Evolutionary conservation across 768 basidiomycete genomes (phyloP).

Genomic region (Pleurotus eryngii): DNA sequence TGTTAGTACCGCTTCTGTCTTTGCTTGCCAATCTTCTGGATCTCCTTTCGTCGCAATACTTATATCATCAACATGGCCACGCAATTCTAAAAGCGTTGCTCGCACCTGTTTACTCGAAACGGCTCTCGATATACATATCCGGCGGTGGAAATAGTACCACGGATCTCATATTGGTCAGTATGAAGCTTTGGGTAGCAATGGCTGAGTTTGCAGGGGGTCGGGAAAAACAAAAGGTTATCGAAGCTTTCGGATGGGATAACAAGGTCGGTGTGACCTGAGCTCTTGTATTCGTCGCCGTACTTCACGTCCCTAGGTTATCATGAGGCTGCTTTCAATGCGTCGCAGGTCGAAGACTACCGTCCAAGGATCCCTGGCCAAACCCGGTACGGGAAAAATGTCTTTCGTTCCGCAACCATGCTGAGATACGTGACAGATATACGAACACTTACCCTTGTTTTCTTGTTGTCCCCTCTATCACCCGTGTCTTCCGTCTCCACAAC

Average conservation of each 20-base stretch:
- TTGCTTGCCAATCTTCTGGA: conserved; percentile 57
- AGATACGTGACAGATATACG: conserved; percentile 60
- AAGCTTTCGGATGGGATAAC: conserved; percentile 75
- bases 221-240: conserved; percentile 60
- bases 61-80: conserved; percentile 59
- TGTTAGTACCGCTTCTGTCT: conserved; percentile 43
- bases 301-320: conserved; percentile 44
- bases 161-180: conserved; percentile 61
- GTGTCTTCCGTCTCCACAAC: conserved; percentile 35
- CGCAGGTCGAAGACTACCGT: conserved; percentile 47
- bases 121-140: conserved; percentile 57
- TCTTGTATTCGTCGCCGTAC: neutral
- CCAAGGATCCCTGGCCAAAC: conserved; percentile 42
- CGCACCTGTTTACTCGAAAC: conserved; percentile 49
- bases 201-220: conserved; percentile 63
- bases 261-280: conserved; percentile 44
- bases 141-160: conserved; percentile 46
- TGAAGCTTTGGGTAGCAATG: conserved; percentile 62
- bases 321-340: conserved; percentile 69
- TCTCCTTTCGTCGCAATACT: conserved; percentile 65
- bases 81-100: conserved; percentile 62
- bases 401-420: neutral
- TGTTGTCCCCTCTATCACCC: conserved; percentile 66
- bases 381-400: conserved; percentile 39
- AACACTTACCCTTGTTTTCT: conserved; percentile 67